Base-by-base conservation (phyloP, 805 yeast genomes). In the Allodekkera sacchari region DNA sequence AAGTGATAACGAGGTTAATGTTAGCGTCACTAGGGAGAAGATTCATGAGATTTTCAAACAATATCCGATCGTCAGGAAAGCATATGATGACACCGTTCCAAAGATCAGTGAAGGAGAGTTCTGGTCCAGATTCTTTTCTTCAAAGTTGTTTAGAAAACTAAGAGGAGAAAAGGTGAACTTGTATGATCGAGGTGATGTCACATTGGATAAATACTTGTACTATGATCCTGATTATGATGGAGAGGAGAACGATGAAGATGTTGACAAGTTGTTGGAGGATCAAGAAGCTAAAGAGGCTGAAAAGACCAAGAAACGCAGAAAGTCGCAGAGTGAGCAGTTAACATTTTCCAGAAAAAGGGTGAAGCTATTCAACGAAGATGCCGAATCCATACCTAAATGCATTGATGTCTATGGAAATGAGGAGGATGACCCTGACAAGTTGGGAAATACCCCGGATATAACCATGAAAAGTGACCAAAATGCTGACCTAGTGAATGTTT, bases 71-170 rank as follows among this genome's bases (percentile, higher is more conserved):
- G 94, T 92, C 17, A 74, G 83, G 38, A 74, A 72, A 40, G 97
- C 97, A 0, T 92, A 83, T 49, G 77, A 74, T 37, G 98, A 92
- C 33, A 77, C 77, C 36, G 98, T 92, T 4, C 98, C 97, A 1
- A 77, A 79, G 39, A 66, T 92, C 32, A 70, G 74, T 29, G 97
- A 92, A 52, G 88, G 89, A 25, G 95, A 83, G 49, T 92, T 92
- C 47, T 92, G 98, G 98, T 84, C 95, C 8, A 64, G 96, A 39
- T 92, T 92, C 48, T 92, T 92, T 65, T 78, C 84, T 47, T 87
- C 96, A 1, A 81, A 85, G 46, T 61, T 92, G 38, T 92, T 88
- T 49, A 67, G 96, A 43, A 74, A 87, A 46, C 62, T 92, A 21
- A 69, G 95, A 52, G 98, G 98, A 36, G 97, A 92, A 50, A 77